Evolutionary conservation across 305 asterid genomes (phyloP).

Genomic region (Ajuga reptans): DNA sequence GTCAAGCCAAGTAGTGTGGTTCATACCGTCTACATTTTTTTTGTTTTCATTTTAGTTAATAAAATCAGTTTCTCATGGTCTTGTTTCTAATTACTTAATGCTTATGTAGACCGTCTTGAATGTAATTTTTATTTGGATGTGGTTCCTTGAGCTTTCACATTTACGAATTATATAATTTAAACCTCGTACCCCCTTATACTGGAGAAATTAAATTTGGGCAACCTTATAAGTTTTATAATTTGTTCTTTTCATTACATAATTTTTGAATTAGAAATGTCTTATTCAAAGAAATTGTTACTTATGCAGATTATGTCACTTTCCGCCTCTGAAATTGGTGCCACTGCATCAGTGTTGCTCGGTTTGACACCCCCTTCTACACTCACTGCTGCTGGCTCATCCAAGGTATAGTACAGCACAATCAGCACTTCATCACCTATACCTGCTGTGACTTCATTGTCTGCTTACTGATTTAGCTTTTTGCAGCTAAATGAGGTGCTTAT

Average conservation of each 20-base stretch:
- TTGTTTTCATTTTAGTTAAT: not conserved
- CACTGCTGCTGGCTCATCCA: constrained; percentile 63
- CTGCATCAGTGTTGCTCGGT: constrained; percentile 85
- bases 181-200: not conserved
- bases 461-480: constrained; percentile 20
- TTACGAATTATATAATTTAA: not conserved
- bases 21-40: not conserved
- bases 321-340: constrained; percentile 65
- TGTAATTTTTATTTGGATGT: not conserved
- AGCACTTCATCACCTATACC: not conserved
- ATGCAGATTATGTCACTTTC: constrained; percentile 61
- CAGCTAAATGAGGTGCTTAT: constrained; percentile 76
- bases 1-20: not conserved
- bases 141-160: not conserved
- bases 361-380: constrained; percentile 62
- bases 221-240: not conserved
- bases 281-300: constrained; percentile 5
- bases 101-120: no score
- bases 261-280: not conserved
- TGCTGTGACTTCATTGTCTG: constrained; percentile 4
- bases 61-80: not conserved
- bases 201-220: not conserved
- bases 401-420: constrained; percentile 37
- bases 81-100: not conserved
- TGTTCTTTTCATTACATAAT: constrained; percentile 3